A percentile compares a stretch with the other conserved stretches of the same genome.
These are phyloP conservation scores for Calonectria naviculata DNA, from an alignment of 2,329 filamentous ascomycete species.

Conservation along the genomic window DNA sequence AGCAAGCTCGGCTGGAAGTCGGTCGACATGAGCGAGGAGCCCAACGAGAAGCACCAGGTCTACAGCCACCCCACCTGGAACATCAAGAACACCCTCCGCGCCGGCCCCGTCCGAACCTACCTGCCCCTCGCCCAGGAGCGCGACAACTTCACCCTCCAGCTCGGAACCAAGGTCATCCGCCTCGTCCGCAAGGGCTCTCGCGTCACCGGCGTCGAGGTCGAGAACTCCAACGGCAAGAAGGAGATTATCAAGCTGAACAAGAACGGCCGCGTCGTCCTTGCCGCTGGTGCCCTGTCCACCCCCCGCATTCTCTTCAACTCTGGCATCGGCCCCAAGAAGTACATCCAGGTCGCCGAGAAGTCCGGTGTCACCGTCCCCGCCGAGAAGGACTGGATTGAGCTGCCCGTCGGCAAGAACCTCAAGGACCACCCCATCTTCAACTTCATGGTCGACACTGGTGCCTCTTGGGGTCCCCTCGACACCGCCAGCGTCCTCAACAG, in stretches of 20 bases:
- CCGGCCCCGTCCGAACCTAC: slow-evolving; percentile 78
- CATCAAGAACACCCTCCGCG: slow-evolving; percentile 72
- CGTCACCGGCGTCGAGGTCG: slow-evolving; percentile 73
- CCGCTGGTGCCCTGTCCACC: slow-evolving; percentile 74
- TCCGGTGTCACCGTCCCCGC: slow-evolving; percentile 63
- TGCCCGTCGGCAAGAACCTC: slow-evolving; percentile 68
- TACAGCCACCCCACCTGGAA: slow-evolving; percentile 76
- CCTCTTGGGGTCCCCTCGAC: slow-evolving; percentile 34
- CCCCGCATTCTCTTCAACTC: slow-evolving; percentile 70
- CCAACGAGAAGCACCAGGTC: slow-evolving; percentile 72
- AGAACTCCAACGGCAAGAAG: slow-evolving; percentile 61
- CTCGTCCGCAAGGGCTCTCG: slow-evolving; percentile 70
- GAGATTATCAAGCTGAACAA: slow-evolving; percentile 69
- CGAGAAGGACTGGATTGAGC: slow-evolving; percentile 62
- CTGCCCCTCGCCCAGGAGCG: slow-evolving; percentile 69
- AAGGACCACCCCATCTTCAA: slow-evolving; percentile 62
- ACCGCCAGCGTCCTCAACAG: slow-evolving; percentile 59
- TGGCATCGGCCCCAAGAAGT: slow-evolving; percentile 71
- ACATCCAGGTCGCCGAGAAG: slow-evolving; percentile 63
- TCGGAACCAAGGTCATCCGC: slow-evolving; percentile 71
- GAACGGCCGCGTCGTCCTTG: slow-evolving; percentile 72
- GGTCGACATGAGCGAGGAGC: slow-evolving; percentile 68
- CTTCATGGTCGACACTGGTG: slow-evolving; percentile 36
- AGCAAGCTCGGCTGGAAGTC: slow-evolving; percentile 71
- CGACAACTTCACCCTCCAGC: slow-evolving; percentile 73